Evolutionary conservation across 2,329 filamentous ascomycete genomes (phyloP).

Genomic region (Colletotrichum liaoningense): DNA sequence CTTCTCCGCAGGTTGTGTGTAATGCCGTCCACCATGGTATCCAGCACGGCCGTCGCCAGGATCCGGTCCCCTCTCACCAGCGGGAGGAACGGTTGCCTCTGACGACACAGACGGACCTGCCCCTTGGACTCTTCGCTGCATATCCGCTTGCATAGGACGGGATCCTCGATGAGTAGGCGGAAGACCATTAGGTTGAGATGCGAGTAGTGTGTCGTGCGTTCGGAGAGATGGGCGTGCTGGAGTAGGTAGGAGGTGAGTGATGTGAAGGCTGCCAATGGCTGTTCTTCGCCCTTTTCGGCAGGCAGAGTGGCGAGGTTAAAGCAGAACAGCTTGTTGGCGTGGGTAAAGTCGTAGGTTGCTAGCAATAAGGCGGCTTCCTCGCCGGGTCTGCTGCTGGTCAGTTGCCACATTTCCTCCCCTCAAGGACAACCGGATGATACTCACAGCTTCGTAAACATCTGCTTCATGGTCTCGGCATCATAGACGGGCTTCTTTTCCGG

Average conservation of each 20-base stretch:
- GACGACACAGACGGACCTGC: conserved; percentile 85
- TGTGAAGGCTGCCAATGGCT: conserved; percentile 83
- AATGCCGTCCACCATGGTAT: conserved; percentile 89
- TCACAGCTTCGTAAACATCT: conserved; percentile 83
- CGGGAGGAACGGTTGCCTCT: conserved; percentile 87
- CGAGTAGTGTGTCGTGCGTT: conserved; percentile 82
- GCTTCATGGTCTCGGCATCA: conserved; percentile 83
- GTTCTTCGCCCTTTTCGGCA: conserved; percentile 73
- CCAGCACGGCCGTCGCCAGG: conserved; percentile 81
- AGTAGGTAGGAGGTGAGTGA: conserved; percentile 93
- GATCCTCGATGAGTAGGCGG: conserved; percentile 88
- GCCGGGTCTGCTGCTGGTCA: conserved; percentile 70
- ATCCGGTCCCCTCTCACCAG: conserved; percentile 78
- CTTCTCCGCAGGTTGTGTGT: conserved; percentile 92
- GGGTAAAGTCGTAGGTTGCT: conserved; percentile 90
- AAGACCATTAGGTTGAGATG: conserved; percentile 88
- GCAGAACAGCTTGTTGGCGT: conserved; percentile 96
- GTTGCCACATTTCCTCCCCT: neutral
- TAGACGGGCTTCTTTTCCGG: conserved; percentile 70
- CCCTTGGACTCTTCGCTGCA: conserved; percentile 83
- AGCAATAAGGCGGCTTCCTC: conserved; percentile 84
- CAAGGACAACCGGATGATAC: conserved; percentile 45
- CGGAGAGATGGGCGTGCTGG: conserved; percentile 90
- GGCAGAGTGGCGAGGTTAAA: conserved; percentile 79
- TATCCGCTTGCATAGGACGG: conserved; percentile 82